A percentile compares a stretch with the other conserved stretches of the same genome.
These are phyloP conservation scores for Tetrapisispora taiwanensis DNA, from an alignment of 805 yeast species.

Conservation along the genomic window DNA sequence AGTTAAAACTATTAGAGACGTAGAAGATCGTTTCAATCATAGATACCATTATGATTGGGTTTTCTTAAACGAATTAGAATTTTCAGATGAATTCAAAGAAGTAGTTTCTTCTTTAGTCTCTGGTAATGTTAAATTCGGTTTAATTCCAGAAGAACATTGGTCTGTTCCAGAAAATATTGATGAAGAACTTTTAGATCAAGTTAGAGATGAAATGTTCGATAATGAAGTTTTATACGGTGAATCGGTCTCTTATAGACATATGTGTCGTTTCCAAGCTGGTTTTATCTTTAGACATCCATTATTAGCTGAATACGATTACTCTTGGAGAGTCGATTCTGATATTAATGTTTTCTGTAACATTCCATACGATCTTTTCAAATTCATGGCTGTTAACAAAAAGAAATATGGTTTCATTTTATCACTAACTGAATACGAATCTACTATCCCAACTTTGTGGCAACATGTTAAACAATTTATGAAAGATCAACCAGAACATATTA, in stretches of 20 bases:
- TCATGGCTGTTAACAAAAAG: constrained; percentile 45
- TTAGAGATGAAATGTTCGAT: constrained; percentile 37
- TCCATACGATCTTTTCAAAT: constrained; percentile 50
- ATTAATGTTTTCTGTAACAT: constrained; percentile 52
- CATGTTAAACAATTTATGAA: constrained; percentile 40
- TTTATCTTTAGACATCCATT: constrained; percentile 55
- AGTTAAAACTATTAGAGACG: constrained; percentile 47
- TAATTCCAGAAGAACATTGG: constrained; percentile 58
- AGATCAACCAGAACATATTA: constrained; percentile 33
- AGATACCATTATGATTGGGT: constrained; percentile 68
- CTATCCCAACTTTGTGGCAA: constrained; percentile 59
- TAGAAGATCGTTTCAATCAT: constrained; percentile 57
- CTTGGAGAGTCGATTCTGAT: constrained; percentile 73
- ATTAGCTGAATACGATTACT: constrained; percentile 48
- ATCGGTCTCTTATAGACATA: constrained; percentile 57
- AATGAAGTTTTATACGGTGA: constrained; percentile 48
- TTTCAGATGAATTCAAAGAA: constrained; percentile 44
- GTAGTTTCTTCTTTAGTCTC: constrained; percentile 41
- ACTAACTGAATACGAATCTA: constrained; percentile 50
- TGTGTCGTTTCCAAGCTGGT: constrained; percentile 43
- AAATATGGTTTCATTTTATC: constrained; percentile 60
- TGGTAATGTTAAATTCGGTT: constrained; percentile 54
- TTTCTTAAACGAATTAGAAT: constrained; percentile 61
- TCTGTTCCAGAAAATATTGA: constrained; percentile 58
- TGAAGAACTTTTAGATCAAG: constrained; percentile 36